phyloP scores from a whole-genome alignment of 306 rosid genomes.

The Sophora flavescens region DNA sequence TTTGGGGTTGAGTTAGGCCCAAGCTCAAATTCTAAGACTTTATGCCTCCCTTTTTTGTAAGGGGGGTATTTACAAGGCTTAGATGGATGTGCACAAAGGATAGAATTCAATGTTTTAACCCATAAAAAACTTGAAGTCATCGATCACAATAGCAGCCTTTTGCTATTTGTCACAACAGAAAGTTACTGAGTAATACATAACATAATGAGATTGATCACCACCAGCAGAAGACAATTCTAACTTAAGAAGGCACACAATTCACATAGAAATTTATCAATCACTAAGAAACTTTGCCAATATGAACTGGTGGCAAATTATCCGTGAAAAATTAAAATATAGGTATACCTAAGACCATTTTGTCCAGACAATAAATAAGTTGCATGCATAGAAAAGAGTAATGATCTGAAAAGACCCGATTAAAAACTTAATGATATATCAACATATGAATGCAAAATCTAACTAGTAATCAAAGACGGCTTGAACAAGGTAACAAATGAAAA shows the following conservation, averaged over 20 bases:
- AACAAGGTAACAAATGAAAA: not conserved
- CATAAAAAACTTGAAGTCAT: conserved; percentile 13
- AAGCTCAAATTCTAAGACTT: too few species aligned
- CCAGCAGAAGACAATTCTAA: conserved; percentile 19
- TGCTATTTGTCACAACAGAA: not conserved
- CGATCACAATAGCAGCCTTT: conserved; percentile 2
- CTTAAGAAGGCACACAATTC: conserved; percentile 9
- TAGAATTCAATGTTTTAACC: not conserved
- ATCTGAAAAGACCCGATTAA: not conserved
- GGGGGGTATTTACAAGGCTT: not conserved
- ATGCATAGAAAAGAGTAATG: not conserved
- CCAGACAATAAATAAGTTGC: conserved; percentile 19
- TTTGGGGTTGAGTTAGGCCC: too few species aligned
- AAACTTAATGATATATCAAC: not conserved
- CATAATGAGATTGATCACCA: conserved; percentile 12
- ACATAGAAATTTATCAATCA: conserved; percentile 10
- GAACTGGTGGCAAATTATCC: not conserved
- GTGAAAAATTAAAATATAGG: not conserved
- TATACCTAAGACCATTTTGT: not conserved
- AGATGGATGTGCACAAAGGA: conserved; percentile 1
- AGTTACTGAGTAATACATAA: not conserved
- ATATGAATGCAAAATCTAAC: conserved; percentile 16
- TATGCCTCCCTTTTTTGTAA: not conserved
- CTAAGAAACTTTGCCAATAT: conserved; percentile 15
- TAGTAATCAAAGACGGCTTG: not conserved